A percentile compares a stretch with the other conserved stretches of the same genome.
phyloP scores from a whole-genome alignment of 176 grass and related monocot genomes.

The Phoenix dactylifera region DNA sequence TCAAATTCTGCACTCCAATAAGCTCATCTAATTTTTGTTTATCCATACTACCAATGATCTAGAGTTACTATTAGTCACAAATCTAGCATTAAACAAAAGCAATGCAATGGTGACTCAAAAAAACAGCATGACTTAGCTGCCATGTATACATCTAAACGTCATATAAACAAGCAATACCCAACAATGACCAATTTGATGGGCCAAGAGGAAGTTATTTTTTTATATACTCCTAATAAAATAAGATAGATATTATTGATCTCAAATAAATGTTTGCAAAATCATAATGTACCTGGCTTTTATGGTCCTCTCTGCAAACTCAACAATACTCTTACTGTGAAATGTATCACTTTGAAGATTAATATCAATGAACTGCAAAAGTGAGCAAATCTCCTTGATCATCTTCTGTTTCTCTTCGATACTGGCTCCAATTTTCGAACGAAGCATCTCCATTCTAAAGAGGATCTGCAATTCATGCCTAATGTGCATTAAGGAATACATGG shows the following conservation, averaged over 20 bases:
- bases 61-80: too few species aligned
- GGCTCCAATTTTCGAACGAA: constrained; percentile 43
- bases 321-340: constrained; percentile 44
- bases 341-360: constrained; percentile 77
- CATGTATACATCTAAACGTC: too few species aligned
- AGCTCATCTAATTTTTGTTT: too few species aligned
- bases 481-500: constrained; percentile 44
- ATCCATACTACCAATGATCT: too few species aligned
- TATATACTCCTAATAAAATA: too few species aligned
- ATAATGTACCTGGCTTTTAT: constrained; percentile 65
- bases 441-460: constrained; percentile 89
- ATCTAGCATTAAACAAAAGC: too few species aligned
- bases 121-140: too few species aligned
- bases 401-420: constrained; percentile 74
- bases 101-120: too few species aligned
- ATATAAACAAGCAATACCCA: too few species aligned
- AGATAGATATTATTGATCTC: background rate
- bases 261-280: constrained; percentile 10
- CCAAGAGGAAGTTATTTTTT: too few species aligned
- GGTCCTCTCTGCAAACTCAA: constrained; percentile 78
- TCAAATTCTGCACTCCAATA: too few species aligned
- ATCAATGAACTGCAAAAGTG: constrained; percentile 84
- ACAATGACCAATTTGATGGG: too few species aligned
- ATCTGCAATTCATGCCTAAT: constrained; percentile 86
- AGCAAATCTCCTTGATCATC: constrained; percentile 87